Evolutionary conservation across 225 moss, liverwort and hornwort genomes (phyloP).

Genomic region (Marchantia polymorpha): DNA sequence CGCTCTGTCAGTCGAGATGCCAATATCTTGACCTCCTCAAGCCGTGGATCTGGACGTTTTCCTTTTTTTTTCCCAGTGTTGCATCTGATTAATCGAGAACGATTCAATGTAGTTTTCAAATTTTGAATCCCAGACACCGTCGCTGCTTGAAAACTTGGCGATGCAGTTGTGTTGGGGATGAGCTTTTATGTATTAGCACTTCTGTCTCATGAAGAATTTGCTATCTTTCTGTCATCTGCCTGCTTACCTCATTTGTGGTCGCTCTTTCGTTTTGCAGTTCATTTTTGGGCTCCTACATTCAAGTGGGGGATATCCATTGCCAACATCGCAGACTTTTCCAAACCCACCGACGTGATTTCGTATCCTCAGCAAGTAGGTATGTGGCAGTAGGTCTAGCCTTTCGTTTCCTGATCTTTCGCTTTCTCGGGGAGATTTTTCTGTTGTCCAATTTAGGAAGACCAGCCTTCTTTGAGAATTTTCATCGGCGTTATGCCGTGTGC

Average conservation of each 20-base stretch:
- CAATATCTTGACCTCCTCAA: no score
- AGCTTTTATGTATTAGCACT: no score
- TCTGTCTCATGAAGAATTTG: no score
- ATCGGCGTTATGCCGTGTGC: background rate
- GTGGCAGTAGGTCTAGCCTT: slow-evolving; percentile 2
- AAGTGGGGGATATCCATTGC: slow-evolving; percentile 98
- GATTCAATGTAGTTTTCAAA: no score
- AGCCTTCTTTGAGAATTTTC: background rate
- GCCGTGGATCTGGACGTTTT: no score
- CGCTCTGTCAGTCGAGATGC: no score
- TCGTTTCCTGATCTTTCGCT: background rate
- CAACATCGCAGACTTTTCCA: slow-evolving; percentile 83
- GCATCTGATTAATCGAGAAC: no score
- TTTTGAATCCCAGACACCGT: no score
- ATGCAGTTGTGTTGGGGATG: no score
- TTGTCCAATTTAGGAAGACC: background rate
- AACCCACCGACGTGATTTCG: slow-evolving; percentile 84
- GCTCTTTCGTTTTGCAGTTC: slow-evolving; percentile 56
- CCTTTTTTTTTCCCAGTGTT: no score
- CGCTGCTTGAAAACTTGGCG: no score
- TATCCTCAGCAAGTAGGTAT: slow-evolving; percentile 90
- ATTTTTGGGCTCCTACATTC: slow-evolving; percentile 98
- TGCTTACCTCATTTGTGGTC: background rate
- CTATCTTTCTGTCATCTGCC: background rate
- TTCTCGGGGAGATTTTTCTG: background rate